Evolutionary conservation across 148 eudicot genomes (phyloP).

Genomic region (Talinum fruticosum): DNA sequence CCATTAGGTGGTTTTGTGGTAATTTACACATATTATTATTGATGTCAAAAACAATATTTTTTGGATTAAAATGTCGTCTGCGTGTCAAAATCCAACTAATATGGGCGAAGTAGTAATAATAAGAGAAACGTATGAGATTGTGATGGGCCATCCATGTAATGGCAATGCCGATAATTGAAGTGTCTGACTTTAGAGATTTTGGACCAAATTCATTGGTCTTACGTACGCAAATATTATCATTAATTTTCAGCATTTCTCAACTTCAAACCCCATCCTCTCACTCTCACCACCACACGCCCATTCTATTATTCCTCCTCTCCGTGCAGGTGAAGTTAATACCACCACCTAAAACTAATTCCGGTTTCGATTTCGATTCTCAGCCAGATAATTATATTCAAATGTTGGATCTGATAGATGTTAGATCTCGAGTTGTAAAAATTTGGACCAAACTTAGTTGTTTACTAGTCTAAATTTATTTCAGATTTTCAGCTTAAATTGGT

Average conservation of each 20-base stretch:
- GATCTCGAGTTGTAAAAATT: too few relatives aligned
- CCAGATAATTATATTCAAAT: too few relatives aligned
- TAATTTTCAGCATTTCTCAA: not conserved
- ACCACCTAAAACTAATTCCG: too few relatives aligned
- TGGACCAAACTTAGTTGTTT: too few relatives aligned
- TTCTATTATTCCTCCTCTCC: too few relatives aligned
- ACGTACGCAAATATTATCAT: conserved; percentile 13
- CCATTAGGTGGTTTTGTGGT: not conserved
- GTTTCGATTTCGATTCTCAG: too few relatives aligned
- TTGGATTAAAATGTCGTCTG: too few relatives aligned
- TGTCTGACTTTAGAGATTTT: not conserved
- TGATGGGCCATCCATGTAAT: conserved; percentile 1
- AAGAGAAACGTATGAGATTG: not conserved
- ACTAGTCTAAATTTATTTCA: too few relatives aligned
- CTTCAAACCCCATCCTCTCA: not conserved
- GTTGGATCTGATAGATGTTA: too few relatives aligned
- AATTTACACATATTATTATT: not conserved
- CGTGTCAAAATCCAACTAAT: not conserved
- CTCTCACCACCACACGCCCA: not conserved
- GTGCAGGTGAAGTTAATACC: too few relatives aligned
- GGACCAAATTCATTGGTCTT: conserved; percentile 18
- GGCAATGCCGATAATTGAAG: not conserved
- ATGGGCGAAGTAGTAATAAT: not conserved
- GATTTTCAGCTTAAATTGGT: too few relatives aligned
- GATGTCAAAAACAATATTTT: conserved; percentile 3